Conservation (phyloP, 192 early-diverging fungal species). For the Lobosporangium transversale region DNA sequence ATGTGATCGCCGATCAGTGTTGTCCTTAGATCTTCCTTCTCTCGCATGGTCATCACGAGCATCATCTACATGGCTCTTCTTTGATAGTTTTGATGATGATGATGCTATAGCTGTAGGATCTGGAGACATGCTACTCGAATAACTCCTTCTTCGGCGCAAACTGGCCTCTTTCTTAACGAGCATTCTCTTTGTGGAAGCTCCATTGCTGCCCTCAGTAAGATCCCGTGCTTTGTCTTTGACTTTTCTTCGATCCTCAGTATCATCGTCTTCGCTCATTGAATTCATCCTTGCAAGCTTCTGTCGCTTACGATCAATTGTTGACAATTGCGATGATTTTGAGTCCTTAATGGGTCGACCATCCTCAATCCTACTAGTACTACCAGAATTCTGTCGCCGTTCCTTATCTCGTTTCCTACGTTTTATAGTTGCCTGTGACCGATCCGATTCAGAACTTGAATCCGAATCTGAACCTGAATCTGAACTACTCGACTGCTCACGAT, state of each 20-base stretch:
- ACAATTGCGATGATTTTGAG: background rate
- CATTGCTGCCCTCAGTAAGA: too few species aligned
- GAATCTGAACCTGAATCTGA: background rate
- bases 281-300: background rate
- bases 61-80: slow-evolving; percentile 2
- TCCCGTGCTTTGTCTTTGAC: too few species aligned
- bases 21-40: background rate
- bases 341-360: too few species aligned
- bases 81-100: background rate
- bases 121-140: background rate
- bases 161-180: background rate
- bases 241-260: too few species aligned
- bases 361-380: too few species aligned
- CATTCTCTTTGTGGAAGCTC: too few species aligned
- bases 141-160: background rate
- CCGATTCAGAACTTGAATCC: slow-evolving; percentile 2
- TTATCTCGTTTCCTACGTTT: too few species aligned
- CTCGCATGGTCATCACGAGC: background rate
- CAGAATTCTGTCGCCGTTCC: too few species aligned
- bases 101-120: too few species aligned
- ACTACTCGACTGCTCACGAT: background rate
- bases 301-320: background rate
- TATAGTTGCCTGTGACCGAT: background rate
- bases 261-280: background rate
- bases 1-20: background rate